These are phyloP conservation scores for Brassica juncea DNA, from an alignment of 345 rosid genomes.

Conservation along the genomic window DNA sequence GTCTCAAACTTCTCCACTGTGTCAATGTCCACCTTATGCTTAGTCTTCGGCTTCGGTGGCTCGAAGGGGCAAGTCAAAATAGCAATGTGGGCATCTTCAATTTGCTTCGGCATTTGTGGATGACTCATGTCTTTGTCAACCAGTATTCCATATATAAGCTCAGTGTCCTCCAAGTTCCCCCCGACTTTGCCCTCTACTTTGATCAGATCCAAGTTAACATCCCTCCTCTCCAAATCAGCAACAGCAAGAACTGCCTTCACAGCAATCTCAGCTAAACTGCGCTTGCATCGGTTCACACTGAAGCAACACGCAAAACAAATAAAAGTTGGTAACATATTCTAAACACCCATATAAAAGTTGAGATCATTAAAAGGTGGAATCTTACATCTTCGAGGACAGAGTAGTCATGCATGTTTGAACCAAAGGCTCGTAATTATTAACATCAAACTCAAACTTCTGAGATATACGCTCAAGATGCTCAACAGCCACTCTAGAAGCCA, in stretches of 20 bases:
- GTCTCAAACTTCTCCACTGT: constrained; percentile 93
- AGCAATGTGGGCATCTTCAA: constrained; percentile 93
- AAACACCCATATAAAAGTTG: background rate
- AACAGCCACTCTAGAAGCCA: constrained; percentile 83
- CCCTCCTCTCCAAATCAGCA: constrained; percentile 94
- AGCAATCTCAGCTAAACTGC: constrained; percentile 88
- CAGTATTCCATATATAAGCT: constrained; percentile 78
- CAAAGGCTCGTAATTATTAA: constrained; percentile 64
- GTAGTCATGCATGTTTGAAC: constrained; percentile 98
- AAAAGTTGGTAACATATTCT: background rate
- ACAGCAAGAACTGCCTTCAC: constrained; percentile 95
- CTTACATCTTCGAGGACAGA: constrained; percentile 85
- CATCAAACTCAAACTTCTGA: constrained; percentile 77
- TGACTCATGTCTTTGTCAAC: constrained; percentile 97
- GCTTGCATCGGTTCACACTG: constrained; percentile 95
- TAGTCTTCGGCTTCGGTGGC: constrained; percentile 99
- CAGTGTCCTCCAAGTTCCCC: constrained; percentile 89
- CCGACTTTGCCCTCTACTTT: constrained; percentile 98
- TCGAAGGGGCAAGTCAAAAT: constrained; percentile 97
- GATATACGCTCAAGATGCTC: constrained; percentile 77
- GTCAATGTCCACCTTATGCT: constrained; percentile 99
- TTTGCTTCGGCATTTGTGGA: constrained; percentile 95
- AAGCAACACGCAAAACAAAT: constrained; percentile 17
- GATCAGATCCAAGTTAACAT: constrained; percentile 88
- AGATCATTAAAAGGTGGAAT: background rate